Evolutionary conservation across 2,329 filamentous ascomycete species (phyloP).

Genomic region (Diaporthe nobilis): DNA sequence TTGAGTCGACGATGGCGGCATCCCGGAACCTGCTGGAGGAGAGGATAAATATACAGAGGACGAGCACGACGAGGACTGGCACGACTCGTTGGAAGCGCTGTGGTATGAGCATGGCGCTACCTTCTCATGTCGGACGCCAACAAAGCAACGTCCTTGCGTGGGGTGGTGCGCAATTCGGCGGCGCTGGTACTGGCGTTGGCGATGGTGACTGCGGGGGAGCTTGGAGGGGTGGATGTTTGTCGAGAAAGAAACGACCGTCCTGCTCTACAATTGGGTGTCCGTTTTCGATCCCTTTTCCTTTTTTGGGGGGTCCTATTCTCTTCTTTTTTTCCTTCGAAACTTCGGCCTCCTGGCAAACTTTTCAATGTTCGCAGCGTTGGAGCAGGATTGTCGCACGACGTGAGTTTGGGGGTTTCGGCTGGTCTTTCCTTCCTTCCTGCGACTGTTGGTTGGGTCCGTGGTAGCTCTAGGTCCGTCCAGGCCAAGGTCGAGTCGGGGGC

Average conservation of each 20-base stretch:
- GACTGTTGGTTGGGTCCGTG: background rate
- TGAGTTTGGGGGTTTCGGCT: slow-evolving; percentile 27
- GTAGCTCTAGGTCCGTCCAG: background rate
- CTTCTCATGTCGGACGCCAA: slow-evolving; percentile 38
- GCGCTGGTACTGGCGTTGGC: background rate
- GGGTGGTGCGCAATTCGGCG: background rate
- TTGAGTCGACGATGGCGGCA: slow-evolving; percentile 34
- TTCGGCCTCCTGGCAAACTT: background rate
- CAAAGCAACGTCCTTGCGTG: background rate
- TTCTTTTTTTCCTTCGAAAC: background rate
- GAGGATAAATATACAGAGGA: slow-evolving; percentile 40
- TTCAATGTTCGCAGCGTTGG: background rate
- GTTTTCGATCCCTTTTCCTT: background rate
- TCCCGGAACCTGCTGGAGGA: slow-evolving; percentile 40
- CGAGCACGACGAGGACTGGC: slow-evolving; percentile 38
- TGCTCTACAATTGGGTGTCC: background rate
- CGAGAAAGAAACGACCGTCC: background rate
- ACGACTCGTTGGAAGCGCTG: slow-evolving; percentile 42
- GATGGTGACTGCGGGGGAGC: slow-evolving; percentile 23
- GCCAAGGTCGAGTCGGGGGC: background rate
- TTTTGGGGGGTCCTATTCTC: background rate
- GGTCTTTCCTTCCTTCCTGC: slow-evolving; percentile 10
- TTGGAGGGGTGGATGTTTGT: slow-evolving; percentile 9
- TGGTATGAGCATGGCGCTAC: slow-evolving; percentile 42
- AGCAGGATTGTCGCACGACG: slow-evolving; percentile 33